These are phyloP conservation scores for Aspergillus pseudonomiae DNA, from an alignment of 2,329 filamentous ascomycete species.

Conservation along the genomic window DNA sequence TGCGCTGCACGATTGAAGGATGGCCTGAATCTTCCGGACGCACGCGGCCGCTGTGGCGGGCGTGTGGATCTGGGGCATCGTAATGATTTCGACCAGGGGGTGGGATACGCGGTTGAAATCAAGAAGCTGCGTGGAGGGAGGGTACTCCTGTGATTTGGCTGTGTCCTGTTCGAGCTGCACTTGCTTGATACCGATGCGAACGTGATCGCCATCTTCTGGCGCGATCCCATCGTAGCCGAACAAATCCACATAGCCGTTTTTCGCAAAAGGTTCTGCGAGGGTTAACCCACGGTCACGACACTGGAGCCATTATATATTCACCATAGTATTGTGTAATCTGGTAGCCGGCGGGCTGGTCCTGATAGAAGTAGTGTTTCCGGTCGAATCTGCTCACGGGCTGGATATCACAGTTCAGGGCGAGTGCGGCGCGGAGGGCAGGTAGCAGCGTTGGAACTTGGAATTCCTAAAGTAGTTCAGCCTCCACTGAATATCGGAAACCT, in stretches of 20 bases:
- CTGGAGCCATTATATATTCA: conserved; percentile 20
- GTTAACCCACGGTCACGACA: conserved; percentile 10
- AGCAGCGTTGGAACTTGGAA: conserved; percentile 84
- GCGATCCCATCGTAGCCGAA: conserved; percentile 77
- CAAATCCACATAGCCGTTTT: conserved; percentile 72
- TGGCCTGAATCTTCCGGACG: conserved; percentile 82
- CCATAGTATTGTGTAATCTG: conserved; percentile 97
- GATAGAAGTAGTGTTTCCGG: conserved; percentile 98
- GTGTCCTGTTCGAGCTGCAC: conserved; percentile 98
- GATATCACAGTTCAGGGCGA: conserved; percentile 79
- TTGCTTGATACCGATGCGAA: conserved; percentile 84
- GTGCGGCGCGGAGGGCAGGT: conserved; percentile 85
- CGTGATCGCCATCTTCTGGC: conserved; percentile 68
- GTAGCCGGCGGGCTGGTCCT: conserved; percentile 94
- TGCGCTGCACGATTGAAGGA: conserved; percentile 78
- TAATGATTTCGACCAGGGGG: conserved; percentile 94
- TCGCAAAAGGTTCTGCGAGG: conserved; percentile 60
- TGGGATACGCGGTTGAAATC: conserved; percentile 94
- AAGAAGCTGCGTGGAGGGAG: conserved; percentile 73
- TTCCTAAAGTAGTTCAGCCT: conserved; percentile 35
- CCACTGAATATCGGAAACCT: not conserved
- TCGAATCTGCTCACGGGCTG: conserved; percentile 83
- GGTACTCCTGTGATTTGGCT: conserved; percentile 84
- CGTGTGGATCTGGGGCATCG: conserved; percentile 82
- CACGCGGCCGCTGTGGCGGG: conserved; percentile 85